A percentile compares a stretch with the other conserved stretches of the same genome.
phyloP scores from a whole-genome alignment of 108 stramenopile species.

The Nitzschia sp. region DNA sequence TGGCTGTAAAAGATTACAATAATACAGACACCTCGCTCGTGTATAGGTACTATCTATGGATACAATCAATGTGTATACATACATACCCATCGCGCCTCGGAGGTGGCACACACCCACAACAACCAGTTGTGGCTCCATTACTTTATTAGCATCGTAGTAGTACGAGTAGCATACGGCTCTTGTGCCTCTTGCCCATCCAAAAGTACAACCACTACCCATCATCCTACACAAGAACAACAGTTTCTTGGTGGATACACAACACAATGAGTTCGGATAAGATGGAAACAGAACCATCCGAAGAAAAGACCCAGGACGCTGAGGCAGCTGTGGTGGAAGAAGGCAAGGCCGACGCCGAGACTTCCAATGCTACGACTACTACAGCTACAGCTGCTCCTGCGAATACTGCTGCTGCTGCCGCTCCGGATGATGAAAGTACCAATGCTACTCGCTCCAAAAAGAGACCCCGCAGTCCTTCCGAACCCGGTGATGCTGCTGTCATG shows the following conservation, averaged over 20 bases:
- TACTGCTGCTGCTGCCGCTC: not conserved
- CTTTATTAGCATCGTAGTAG: too few species aligned
- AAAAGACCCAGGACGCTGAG: not conserved
- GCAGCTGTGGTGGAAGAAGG: not conserved
- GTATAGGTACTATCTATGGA: too few species aligned
- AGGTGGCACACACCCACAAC: too few species aligned
- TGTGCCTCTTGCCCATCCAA: too few species aligned
- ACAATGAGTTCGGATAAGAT: constrained; percentile 13
- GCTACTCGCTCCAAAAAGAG: constrained; percentile 20
- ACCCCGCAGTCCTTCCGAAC: constrained; percentile 32
- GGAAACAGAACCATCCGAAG: not conserved
- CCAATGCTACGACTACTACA: not conserved
- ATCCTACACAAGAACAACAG: too few species aligned
- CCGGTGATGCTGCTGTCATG: not conserved
- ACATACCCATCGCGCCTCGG: too few species aligned
- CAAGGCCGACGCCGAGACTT: not conserved
- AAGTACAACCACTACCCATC: too few species aligned
- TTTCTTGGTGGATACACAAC: not conserved
- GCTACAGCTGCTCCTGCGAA: not conserved
- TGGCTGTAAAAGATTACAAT: too few species aligned
- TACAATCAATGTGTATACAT: too few species aligned
- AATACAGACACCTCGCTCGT: too few species aligned
- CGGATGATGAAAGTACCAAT: not conserved
- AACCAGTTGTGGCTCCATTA: too few species aligned
- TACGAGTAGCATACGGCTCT: too few species aligned